A percentile compares a stretch with the other conserved stretches of the same genome.
Evolutionary conservation across 2,329 filamentous ascomycete species (phyloP).

Genomic region (Colletotrichum paranaense): DNA sequence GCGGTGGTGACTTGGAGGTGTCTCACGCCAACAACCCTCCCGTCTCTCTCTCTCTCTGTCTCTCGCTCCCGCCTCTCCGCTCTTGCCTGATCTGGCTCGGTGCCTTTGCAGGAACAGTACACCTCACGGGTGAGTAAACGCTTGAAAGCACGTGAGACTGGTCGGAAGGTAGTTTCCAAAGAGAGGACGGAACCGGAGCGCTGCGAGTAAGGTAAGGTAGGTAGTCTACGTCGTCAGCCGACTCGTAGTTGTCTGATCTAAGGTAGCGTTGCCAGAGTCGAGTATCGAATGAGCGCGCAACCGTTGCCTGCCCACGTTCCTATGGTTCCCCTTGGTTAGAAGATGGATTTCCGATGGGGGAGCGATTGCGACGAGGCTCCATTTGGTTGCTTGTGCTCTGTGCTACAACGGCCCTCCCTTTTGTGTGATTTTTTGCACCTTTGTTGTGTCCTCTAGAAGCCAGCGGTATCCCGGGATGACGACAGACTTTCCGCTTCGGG

Average conservation of each 20-base stretch:
- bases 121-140: background rate
- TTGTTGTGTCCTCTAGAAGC: slow-evolving; percentile 25
- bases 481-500: slow-evolving; percentile 34
- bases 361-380: background rate
- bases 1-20: background rate
- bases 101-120: background rate
- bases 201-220: background rate
- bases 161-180: background rate
- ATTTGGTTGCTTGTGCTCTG: slow-evolving; percentile 5
- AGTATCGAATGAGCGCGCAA: background rate
- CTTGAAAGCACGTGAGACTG: background rate
- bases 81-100: background rate
- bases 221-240: background rate
- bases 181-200: background rate
- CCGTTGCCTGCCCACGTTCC: background rate
- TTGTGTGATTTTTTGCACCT: background rate
- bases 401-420: background rate
- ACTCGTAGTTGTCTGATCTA: background rate
- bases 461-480: slow-evolving; percentile 36
- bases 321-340: background rate
- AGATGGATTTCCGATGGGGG: background rate
- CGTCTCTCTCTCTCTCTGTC: background rate
- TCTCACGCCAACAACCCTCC: background rate
- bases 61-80: background rate
- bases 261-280: background rate